These are phyloP conservation scores for Diaporthe citrichinensis DNA, from an alignment of 2,329 filamentous ascomycete genomes.

Conservation along the genomic window DNA sequence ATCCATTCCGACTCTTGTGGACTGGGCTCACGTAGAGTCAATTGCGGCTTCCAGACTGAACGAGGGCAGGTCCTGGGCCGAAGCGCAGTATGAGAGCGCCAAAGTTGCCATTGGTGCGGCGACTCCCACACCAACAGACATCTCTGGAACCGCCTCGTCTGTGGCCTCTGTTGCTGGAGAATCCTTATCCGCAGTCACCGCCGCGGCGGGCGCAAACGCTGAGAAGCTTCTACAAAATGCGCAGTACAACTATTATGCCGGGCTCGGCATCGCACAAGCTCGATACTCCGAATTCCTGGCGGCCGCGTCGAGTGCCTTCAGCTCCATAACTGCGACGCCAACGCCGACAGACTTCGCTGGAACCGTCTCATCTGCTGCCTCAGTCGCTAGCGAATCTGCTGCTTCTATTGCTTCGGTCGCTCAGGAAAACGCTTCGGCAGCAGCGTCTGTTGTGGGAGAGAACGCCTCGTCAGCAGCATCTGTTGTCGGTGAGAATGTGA, in stretches of 20 bases:
- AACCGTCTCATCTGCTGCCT: conserved; percentile 61
- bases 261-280: conserved; percentile 82
- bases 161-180: conserved; percentile 40
- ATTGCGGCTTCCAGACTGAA: conserved; percentile 79
- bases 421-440: conserved; percentile 50
- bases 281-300: conserved; percentile 82
- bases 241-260: conserved; percentile 80
- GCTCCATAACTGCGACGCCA: conserved; percentile 70
- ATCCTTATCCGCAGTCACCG: conserved; percentile 38
- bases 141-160: conserved; percentile 38
- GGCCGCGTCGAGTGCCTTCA: conserved; percentile 79
- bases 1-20: conserved; percentile 56
- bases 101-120: conserved; percentile 75
- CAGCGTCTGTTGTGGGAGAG: conserved; percentile 62
- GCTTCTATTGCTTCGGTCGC: conserved; percentile 56
- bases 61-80: conserved; percentile 79
- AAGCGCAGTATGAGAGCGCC: conserved; percentile 78
- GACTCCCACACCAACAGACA: conserved; percentile 67
- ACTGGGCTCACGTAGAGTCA: conserved; percentile 68
- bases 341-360: conserved; percentile 69
- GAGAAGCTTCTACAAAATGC: conserved; percentile 75
- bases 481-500: conserved; percentile 53
- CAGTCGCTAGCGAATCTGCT: conserved; percentile 61
- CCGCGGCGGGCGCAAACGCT: conserved; percentile 56
- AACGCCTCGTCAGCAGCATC: conserved; percentile 57